phyloP scores from a whole-genome alignment of 768 basidiomycete genomes.

The Myochromella boudieri region DNA sequence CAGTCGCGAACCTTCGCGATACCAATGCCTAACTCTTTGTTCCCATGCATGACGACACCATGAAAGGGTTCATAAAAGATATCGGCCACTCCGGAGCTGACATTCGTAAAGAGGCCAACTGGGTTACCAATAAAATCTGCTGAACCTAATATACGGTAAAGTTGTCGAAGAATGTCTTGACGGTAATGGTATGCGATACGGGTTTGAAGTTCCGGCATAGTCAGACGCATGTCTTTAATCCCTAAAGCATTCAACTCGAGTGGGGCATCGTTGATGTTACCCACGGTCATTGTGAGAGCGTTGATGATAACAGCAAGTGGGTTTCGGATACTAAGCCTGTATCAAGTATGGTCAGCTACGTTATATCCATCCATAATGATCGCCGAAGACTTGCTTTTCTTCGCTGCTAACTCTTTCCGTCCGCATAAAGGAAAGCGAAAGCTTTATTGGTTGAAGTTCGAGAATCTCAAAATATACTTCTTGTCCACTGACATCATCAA shows the following conservation, averaged over 20 bases:
- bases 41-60: conserved; percentile 94
- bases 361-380: not conserved
- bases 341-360: conserved; percentile 6
- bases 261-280: conserved; percentile 95
- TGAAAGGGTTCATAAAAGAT: conserved; percentile 99
- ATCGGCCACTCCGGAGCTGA: conserved; percentile 96
- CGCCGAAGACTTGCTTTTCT: conserved; percentile 66
- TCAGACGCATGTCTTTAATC: conserved; percentile 92
- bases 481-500: conserved; percentile 60
- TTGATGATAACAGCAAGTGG: conserved; percentile 93
- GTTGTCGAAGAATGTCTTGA: conserved; percentile 88
- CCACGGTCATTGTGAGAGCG: conserved; percentile 93
- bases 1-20: conserved; percentile 74
- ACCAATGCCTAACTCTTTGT: conserved; percentile 89
- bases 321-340: conserved; percentile 76
- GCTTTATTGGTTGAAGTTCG: conserved; percentile 89
- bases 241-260: conserved; percentile 92
- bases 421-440: conserved; percentile 95
- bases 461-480: conserved; percentile 95
- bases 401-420: conserved; percentile 92
- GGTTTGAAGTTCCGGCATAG: conserved; percentile 77
- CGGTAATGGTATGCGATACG: conserved; percentile 91
- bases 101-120: conserved; percentile 96
- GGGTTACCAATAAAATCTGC: conserved; percentile 97
- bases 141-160: conserved; percentile 96